Base-by-base conservation (phyloP, 163 green algal genomes). In the Trebouxiophyceae sp. region DNA sequence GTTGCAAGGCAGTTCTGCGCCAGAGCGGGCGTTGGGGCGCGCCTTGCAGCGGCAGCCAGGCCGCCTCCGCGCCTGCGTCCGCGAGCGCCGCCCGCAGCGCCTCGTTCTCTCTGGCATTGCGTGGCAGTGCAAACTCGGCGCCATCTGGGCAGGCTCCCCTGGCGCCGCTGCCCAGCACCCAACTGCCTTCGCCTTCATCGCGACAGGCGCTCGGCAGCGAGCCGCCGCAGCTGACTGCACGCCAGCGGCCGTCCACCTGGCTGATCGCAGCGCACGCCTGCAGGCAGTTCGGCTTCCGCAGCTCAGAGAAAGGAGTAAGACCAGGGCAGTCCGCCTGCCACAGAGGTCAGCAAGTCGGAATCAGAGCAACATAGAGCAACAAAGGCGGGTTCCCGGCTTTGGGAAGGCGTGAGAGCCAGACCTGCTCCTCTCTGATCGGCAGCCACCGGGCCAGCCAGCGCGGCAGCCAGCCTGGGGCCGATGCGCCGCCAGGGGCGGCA, bases 31-130 rank as follows among this genome's bases (percentile, higher is more conserved):
- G n/a, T n/a, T n/a, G n/a, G n/a, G n/a, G n/a, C n/a, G n/a, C n/a
- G n/a, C 77, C 78, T 67, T 65, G 28, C 24, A 82, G 28, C 0
- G 78, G 78, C 55, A 85, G 74, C 75, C 75, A 85, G 2, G 71
- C 75, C 2, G 54, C 66, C 5, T 71, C 47, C 4, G 55, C 19
- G 34, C 33, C 6, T 2, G 27, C 31, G n/a, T 20, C 45, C 33
- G 54, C 27, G 32, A 80, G 50, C 12, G 56, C 39, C 16, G 24
- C 34, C 29, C 69, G 70, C 62, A 86, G 65, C 28, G 62, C 46
- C 27, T 63, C 67, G 66, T 83, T 83, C 33, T 86, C 79, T n/a
- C 68, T 74, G 4, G 79, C 66, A 60, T 81, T 68, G 3, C 63
- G 45, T 3, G 79, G 79, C 63, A 81, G 44, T 31, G 69, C 70